Evolutionary conservation across 495 filamentous ascomycete species (phyloP).

Genomic region (Tetracladium setigerum): DNA sequence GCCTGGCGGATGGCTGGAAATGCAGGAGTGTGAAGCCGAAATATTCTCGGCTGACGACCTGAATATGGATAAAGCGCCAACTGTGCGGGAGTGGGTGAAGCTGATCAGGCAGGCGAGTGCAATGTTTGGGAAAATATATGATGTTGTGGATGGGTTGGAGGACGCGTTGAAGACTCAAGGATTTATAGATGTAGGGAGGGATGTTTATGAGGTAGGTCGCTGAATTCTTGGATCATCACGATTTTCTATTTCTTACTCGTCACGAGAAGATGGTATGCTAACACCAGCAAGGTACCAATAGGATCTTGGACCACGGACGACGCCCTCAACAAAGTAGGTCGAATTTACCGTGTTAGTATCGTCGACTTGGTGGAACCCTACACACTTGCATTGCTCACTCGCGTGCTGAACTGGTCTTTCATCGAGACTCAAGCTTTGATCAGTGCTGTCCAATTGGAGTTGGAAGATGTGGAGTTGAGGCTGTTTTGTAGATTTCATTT

Average conservation of each 20-base stretch:
- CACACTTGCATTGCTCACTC: slow-evolving; percentile 29
- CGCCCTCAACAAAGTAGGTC: slow-evolving; percentile 33
- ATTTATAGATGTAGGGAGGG: slow-evolving; percentile 42
- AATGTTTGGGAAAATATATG: slow-evolving; percentile 26
- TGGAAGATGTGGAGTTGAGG: not conserved
- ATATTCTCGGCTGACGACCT: slow-evolving; percentile 27
- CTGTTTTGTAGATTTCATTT: slow-evolving; percentile 1
- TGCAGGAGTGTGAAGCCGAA: slow-evolving; percentile 43
- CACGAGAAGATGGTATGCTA: too few species aligned
- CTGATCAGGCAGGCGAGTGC: slow-evolving; percentile 1
- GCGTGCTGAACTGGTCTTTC: not conserved
- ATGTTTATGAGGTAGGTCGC: slow-evolving; percentile 19
- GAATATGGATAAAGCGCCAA: not conserved
- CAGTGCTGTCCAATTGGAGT: not conserved
- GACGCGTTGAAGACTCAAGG: slow-evolving; percentile 40
- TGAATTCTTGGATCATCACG: not conserved
- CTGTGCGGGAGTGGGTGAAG: not conserved
- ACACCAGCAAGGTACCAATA: slow-evolving; percentile 21
- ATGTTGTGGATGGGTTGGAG: slow-evolving; percentile 25
- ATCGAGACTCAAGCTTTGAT: slow-evolving; percentile 1
- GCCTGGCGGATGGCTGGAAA: slow-evolving; percentile 48
- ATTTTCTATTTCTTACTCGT: too few species aligned
- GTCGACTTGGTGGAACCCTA: slow-evolving; percentile 38
- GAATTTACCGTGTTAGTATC: slow-evolving; percentile 39
- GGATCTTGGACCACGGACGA: slow-evolving; percentile 36